A percentile compares a stretch with the other conserved stretches of the same genome.
Evolutionary conservation across 139 green algal species (phyloP).

Genomic region (Tetraselmis striata): DNA sequence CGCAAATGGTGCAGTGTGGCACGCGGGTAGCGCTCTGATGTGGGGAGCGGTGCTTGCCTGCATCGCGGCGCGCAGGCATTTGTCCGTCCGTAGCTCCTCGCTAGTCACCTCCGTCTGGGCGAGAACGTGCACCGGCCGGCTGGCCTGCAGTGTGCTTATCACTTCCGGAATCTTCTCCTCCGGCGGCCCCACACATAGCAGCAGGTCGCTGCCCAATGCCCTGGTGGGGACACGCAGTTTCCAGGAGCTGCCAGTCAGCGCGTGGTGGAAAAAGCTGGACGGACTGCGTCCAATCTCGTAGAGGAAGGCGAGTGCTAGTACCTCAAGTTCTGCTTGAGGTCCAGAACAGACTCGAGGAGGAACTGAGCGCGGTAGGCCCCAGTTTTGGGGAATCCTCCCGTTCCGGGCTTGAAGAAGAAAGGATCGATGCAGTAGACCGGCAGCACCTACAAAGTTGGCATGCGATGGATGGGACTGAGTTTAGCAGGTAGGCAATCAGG

Average conservation of each 20-base stretch:
- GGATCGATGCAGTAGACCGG: slow-evolving; percentile 92
- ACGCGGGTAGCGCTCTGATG: not conserved
- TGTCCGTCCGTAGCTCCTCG: slow-evolving; percentile 67
- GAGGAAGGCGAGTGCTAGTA: too few relatives aligned
- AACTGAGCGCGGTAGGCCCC: slow-evolving; percentile 70
- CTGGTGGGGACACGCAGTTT: not conserved
- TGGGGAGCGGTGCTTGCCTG: not conserved
- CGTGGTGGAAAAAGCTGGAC: not conserved
- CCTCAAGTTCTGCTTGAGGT: slow-evolving; percentile 50
- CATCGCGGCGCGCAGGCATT: slow-evolving; percentile 18
- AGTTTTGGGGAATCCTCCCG: slow-evolving; percentile 54
- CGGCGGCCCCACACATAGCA: slow-evolving; percentile 66
- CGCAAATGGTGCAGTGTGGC: not conserved
- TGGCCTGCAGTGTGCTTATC: slow-evolving; percentile 8
- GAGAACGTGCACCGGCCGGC: slow-evolving; percentile 42
- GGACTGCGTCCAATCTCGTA: not conserved
- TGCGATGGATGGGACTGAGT: not conserved
- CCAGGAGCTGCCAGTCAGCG: not conserved
- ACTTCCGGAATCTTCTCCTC: slow-evolving; percentile 64
- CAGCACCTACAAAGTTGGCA: slow-evolving; percentile 51
- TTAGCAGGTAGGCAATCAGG: too few relatives aligned
- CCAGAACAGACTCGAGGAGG: slow-evolving; percentile 70
- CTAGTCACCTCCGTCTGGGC: slow-evolving; percentile 63
- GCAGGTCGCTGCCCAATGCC: slow-evolving; percentile 57
- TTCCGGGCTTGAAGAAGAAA: slow-evolving; percentile 46